Evolutionary conservation across 306 rosid genomes (phyloP).

Genomic region (Dalbergia oliveri): DNA sequence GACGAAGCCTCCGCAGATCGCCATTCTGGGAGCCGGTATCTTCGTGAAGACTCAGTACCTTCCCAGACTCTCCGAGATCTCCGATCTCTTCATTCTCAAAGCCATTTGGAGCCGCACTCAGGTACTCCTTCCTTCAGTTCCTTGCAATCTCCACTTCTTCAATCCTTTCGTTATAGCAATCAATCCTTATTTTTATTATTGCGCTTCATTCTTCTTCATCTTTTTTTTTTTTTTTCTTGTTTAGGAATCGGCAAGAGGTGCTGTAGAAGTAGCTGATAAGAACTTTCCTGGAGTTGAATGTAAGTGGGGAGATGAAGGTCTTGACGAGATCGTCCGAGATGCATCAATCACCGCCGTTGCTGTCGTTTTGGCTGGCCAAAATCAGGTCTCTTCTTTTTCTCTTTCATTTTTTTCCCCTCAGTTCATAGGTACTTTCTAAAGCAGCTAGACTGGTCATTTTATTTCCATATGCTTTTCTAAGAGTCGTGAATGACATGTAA

Average conservation of each 20-base stretch:
- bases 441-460: not conserved
- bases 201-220: too few relatives aligned
- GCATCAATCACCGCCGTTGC: slow-evolving; percentile 75
- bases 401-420: not conserved
- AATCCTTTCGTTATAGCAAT: not conserved
- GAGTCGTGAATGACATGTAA: not conserved
- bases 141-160: not conserved
- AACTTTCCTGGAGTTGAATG: slow-evolving; percentile 63
- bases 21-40: slow-evolving; percentile 90
- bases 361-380: slow-evolving; percentile 93
- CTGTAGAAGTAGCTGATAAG: slow-evolving; percentile 72
- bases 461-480: not conserved
- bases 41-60: slow-evolving; percentile 84
- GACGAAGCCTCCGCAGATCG: slow-evolving; percentile 62
- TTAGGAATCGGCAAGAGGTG: slow-evolving; percentile 77
- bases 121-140: slow-evolving; percentile 41
- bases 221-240: too few relatives aligned
- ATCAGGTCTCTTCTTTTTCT: slow-evolving; percentile 62
- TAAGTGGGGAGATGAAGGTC: slow-evolving; percentile 84
- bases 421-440: too few relatives aligned
- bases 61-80: slow-evolving; percentile 88
- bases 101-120: slow-evolving; percentile 94
- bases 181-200: not conserved
- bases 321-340: slow-evolving; percentile 72
- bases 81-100: slow-evolving; percentile 67